Evolutionary conservation across 352 stramenopile genomes (phyloP).

Genomic region (Saprolegnia diclina): DNA sequence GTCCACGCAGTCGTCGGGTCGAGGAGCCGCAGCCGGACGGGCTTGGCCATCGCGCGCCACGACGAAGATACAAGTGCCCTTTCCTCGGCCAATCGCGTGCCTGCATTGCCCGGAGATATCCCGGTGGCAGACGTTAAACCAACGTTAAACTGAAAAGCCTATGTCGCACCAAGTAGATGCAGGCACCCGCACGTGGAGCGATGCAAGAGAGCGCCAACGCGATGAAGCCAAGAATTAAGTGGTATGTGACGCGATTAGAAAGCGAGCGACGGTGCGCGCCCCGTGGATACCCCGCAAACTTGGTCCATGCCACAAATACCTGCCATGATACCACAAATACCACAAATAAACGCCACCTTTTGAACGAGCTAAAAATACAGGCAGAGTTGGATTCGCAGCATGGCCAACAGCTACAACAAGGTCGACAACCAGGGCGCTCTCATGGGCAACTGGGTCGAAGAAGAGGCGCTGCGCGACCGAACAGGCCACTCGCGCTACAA

Average conservation of each 20-base stretch:
- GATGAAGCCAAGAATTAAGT: too few species aligned
- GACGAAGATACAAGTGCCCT: background rate
- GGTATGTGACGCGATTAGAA: too few species aligned
- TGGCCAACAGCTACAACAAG: constrained; percentile 58
- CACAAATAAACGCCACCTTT: too few species aligned
- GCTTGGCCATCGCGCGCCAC: background rate
- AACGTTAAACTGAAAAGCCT: background rate
- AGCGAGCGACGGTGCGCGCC: too few species aligned
- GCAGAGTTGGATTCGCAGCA: background rate
- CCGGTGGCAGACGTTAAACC: background rate
- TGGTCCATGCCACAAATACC: too few species aligned
- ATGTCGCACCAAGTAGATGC: too few species aligned
- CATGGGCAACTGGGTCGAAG: constrained; percentile 81
- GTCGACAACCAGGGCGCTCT: constrained; percentile 69
- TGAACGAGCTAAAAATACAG: too few species aligned
- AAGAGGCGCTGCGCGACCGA: constrained; percentile 51
- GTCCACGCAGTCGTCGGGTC: constrained; percentile 7
- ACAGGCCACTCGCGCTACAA: constrained; percentile 51
- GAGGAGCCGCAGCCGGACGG: constrained; percentile 7
- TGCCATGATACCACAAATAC: too few species aligned
- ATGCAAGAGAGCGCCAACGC: too few species aligned
- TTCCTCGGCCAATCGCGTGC: background rate
- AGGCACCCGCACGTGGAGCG: too few species aligned
- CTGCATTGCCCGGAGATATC: background rate
- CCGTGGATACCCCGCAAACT: too few species aligned